Conservation (phyloP, 1,139 yeast species). For the Magnusiomyces suaveolens region DNA sequence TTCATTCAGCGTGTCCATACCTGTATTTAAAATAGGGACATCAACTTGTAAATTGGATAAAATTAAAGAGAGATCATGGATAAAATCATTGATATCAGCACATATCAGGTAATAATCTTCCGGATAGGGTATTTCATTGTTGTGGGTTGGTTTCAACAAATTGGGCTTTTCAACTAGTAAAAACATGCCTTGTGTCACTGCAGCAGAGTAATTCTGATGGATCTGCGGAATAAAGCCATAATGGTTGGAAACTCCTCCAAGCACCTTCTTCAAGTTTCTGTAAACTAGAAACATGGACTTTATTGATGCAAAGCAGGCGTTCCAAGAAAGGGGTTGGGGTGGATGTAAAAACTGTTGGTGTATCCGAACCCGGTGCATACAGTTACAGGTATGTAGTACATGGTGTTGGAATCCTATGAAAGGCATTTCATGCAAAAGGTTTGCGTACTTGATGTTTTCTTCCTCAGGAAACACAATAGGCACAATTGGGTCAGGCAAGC, state of each 20-base stretch:
- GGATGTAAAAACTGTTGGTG: constrained; percentile 25
- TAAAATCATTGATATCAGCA: constrained; percentile 24
- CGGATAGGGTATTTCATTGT: constrained; percentile 2
- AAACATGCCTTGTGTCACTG: constrained; percentile 26
- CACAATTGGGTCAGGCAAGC: background rate
- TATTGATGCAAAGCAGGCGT: constrained; percentile 24
- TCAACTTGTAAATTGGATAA: constrained; percentile 20
- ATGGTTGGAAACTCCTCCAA: constrained; percentile 18
- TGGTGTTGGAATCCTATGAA: constrained; percentile 26
- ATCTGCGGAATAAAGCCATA: constrained; percentile 24
- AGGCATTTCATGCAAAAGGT: constrained; percentile 12
- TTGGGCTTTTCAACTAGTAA: constrained; percentile 18
- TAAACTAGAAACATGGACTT: constrained; percentile 24
- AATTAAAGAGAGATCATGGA: constrained; percentile 21
- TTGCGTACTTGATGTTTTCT: constrained; percentile 20
- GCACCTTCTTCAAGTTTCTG: constrained; percentile 19
- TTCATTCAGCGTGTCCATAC: constrained; percentile 24
- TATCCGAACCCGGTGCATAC: constrained; percentile 27
- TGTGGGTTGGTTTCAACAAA: background rate
- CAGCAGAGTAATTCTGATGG: constrained; percentile 27
- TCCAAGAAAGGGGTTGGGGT: constrained; percentile 25
- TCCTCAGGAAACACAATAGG: background rate
- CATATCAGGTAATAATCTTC: constrained; percentile 16
- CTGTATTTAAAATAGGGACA: constrained; percentile 25
- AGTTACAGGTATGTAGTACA: constrained; percentile 27